These are phyloP conservation scores for Trichoderma sp. DNA, from an alignment of 2,329 filamentous ascomycete genomes.

Conservation along the genomic window DNA sequence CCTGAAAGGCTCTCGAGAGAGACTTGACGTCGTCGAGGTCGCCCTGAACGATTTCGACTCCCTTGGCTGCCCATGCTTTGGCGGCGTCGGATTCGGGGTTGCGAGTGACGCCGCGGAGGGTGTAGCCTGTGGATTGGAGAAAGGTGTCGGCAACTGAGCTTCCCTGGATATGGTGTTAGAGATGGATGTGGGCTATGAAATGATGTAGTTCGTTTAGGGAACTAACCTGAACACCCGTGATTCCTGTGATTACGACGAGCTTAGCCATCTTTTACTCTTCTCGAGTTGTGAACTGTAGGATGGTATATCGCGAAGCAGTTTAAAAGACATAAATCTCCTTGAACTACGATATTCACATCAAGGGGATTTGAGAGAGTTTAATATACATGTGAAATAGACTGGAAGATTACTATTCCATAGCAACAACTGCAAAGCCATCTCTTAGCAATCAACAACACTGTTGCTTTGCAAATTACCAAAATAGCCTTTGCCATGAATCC, in stretches of 20 bases:
- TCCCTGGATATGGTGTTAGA: conserved; percentile 25
- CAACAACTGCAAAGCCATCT: neutral
- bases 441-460: neutral
- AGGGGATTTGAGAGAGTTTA: neutral
- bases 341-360: neutral
- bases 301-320: neutral
- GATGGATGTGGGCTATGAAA: neutral
- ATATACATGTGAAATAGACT: neutral
- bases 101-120: conserved; percentile 34
- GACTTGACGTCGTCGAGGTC: conserved; percentile 29
- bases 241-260: conserved; percentile 13
- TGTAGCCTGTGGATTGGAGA: conserved; percentile 28
- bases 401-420: neutral
- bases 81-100: conserved; percentile 28
- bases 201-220: neutral
- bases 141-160: conserved; percentile 29
- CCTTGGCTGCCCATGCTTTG: conserved; percentile 26
- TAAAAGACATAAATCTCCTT: neutral
- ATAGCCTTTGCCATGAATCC: neutral
- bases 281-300: no score
- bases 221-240: conserved; percentile 14
- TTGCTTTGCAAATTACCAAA: neutral
- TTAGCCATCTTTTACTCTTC: neutral
- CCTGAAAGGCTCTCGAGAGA: conserved; percentile 30
- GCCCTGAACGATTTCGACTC: conserved; percentile 31